These are phyloP conservation scores for Pseudopediastrum boryanum DNA, from an alignment of 139 green algal species.

Conservation along the genomic window DNA sequence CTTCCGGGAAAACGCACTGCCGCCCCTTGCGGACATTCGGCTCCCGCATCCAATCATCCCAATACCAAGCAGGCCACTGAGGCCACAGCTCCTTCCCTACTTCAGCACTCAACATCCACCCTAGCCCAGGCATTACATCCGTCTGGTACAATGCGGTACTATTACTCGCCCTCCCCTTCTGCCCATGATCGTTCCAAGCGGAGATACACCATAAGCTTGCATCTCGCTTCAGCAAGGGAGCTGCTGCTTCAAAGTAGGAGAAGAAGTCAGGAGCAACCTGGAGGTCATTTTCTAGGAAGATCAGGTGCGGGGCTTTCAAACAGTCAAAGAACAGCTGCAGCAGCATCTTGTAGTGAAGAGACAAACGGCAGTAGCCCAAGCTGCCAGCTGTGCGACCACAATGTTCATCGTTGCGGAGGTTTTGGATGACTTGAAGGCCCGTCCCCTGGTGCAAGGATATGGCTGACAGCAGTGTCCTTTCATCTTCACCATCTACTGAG, in stretches of 20 bases:
- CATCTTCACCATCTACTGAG: background rate
- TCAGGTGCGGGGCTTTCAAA: conserved; percentile 7
- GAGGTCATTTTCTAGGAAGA: conserved; percentile 65
- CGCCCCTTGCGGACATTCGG: conserved; percentile 38
- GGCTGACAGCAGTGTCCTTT: background rate
- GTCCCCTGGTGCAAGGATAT: background rate
- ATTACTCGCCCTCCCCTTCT: conserved; percentile 43
- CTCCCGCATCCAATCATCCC: conserved; percentile 67
- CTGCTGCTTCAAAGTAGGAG: conserved; percentile 52
- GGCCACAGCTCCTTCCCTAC: conserved; percentile 39
- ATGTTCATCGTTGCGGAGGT: too few relatives aligned
- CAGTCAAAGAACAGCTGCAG: conserved; percentile 21
- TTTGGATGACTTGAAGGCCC: background rate
- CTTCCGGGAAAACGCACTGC: conserved; percentile 59
- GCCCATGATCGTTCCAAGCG: conserved; percentile 70
- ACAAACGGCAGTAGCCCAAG: conserved; percentile 4
- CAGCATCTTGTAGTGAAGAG: conserved; percentile 23
- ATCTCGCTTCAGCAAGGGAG: conserved; percentile 41
- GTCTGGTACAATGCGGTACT: conserved; percentile 49
- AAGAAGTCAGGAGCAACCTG: conserved; percentile 67
- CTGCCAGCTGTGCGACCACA: too few relatives aligned
- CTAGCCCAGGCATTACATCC: conserved; percentile 71
- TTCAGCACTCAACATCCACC: conserved; percentile 56
- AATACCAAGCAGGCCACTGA: conserved; percentile 51
- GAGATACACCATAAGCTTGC: conserved; percentile 14